These are phyloP conservation scores for Naganishia vaughanmartiniae DNA, from an alignment of 768 basidiomycete genomes.

Conservation along the genomic window DNA sequence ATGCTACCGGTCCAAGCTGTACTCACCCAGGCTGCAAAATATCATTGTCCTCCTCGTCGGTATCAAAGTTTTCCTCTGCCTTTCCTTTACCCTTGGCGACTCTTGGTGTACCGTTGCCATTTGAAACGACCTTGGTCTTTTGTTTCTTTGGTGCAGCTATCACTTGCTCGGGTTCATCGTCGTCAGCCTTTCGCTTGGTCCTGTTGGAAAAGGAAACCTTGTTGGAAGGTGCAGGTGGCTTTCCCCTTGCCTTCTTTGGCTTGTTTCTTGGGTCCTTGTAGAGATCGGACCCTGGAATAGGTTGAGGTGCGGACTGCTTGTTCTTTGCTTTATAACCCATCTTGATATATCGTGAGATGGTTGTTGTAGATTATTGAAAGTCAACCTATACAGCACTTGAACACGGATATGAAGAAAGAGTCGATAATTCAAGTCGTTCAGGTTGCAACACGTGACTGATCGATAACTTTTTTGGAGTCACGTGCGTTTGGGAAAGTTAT, in stretches of 20 bases:
- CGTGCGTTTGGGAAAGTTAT: slow-evolving; percentile 10
- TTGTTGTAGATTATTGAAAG: not conserved
- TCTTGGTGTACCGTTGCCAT: slow-evolving; percentile 31
- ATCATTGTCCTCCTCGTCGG: slow-evolving; percentile 39
- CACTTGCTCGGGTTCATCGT: slow-evolving; percentile 23
- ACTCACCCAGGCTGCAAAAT: slow-evolving; percentile 22
- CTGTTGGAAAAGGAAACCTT: slow-evolving; percentile 14
- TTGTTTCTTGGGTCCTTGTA: slow-evolving; percentile 37
- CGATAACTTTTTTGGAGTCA: slow-evolving; percentile 17
- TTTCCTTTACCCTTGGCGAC: slow-evolving; percentile 37
- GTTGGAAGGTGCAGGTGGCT: slow-evolving; percentile 34
- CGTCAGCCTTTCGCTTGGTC: slow-evolving; percentile 30
- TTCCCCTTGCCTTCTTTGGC: slow-evolving; percentile 36
- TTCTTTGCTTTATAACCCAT: slow-evolving; percentile 51
- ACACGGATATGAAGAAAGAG: not conserved
- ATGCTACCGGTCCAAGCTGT: not conserved
- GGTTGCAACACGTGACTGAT: not conserved
- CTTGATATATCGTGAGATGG: not conserved
- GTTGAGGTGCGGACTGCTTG: slow-evolving; percentile 46
- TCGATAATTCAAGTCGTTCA: slow-evolving; percentile 1
- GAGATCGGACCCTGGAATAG: slow-evolving; percentile 43
- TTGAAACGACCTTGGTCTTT: slow-evolving; percentile 28
- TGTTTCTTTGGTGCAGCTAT: slow-evolving; percentile 25
- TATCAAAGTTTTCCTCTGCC: slow-evolving; percentile 39
- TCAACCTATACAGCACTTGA: not conserved